Evolutionary conservation across 352 stramenopile species (phyloP).

Genomic region (Phytophthora tubulina): DNA sequence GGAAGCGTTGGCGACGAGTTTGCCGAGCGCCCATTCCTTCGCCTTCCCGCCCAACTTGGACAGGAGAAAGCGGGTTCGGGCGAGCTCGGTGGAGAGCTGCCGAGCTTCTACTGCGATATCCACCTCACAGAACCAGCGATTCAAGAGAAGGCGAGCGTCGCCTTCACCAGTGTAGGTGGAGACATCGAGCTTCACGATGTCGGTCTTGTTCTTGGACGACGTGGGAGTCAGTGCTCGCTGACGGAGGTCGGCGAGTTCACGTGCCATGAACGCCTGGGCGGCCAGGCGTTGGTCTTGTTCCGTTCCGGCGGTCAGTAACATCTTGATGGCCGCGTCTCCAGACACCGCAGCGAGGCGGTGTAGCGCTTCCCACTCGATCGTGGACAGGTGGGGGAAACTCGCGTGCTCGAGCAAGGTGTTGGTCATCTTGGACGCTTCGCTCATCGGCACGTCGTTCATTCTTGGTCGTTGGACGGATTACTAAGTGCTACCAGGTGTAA

Average conservation of each 20-base stretch:
- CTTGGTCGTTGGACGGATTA: slow-evolving; percentile 1
- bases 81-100: slow-evolving; percentile 17
- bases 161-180: slow-evolving; percentile 36
- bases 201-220: slow-evolving; percentile 21
- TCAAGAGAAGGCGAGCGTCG: slow-evolving; percentile 16
- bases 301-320: slow-evolving; percentile 4
- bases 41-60: slow-evolving; percentile 22
- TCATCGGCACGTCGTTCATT: slow-evolving; percentile 1
- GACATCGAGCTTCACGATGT: slow-evolving; percentile 40
- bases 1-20: slow-evolving; percentile 12
- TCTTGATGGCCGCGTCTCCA: slow-evolving; percentile 7
- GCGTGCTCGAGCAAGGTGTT: background rate
- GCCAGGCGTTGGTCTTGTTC: slow-evolving; percentile 13
- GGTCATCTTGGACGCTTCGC: background rate
- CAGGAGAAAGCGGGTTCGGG: slow-evolving; percentile 5
- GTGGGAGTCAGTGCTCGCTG: slow-evolving; percentile 22
- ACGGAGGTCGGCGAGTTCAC: slow-evolving; percentile 20
- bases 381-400: slow-evolving; percentile 1
- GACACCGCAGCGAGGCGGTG: slow-evolving; percentile 15
- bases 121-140: slow-evolving; percentile 35
- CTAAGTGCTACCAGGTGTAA: slow-evolving; percentile 35
- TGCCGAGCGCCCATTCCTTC: slow-evolving; percentile 23
- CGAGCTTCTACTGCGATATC: slow-evolving; percentile 34
- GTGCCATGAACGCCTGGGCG: background rate
- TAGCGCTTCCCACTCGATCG: slow-evolving; percentile 20